Base-by-base conservation (phyloP, 225 moss, liverwort and hornwort species). In the Takakia lepidozioides region DNA sequence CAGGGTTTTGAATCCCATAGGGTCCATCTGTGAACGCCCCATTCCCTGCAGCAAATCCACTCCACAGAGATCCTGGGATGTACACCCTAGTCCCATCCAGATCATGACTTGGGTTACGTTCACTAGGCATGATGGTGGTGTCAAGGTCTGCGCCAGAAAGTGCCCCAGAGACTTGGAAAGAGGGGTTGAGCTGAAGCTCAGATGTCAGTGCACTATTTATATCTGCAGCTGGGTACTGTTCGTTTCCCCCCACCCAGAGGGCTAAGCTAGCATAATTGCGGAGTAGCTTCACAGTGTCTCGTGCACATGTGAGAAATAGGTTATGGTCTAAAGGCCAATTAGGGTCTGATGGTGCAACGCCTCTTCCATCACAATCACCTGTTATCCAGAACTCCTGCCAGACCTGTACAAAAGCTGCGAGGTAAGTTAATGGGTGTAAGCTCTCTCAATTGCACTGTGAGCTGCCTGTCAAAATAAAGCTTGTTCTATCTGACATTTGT, bases 351-450 rank as follows among this genome's bases (percentile, higher is more conserved):
- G 90, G 87, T 38, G 55, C 46, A 28, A 68, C 54, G 14, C 90
- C 95, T 56, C 95, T 84, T 24, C 95, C 95, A 55, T 95, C 87
- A 69, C 90, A 90, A 55, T 95, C 95, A 18, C 95, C 95, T 18
- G 95, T 95, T 52, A 95, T 87, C 95, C 95, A 95, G 53, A 95
- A 90, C 34, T 95, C 95, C 52, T 90, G 95, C 95, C 95, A 95
- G 25, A 95, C 91, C 90, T 90, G 61, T 29, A 82, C 42, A 32
- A 32, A 32, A 6, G n/a, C n/a, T n/a, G n/a, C n/a, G n/a, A n/a
- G n/a, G n/a, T n/a, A n/a, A n/a, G n/a, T n/a, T n/a, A n/a, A n/a
- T n/a, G n/a, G n/a, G n/a, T n/a, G n/a, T n/a, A n/a, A n/a, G n/a
- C n/a, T n/a, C n/a, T n/a, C n/a, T n/a, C n/a, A n/a, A n/a, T n/a